Evolutionary conservation across 140 eudicot species (phyloP).

Genomic region (Ambrosia hybrid): DNA sequence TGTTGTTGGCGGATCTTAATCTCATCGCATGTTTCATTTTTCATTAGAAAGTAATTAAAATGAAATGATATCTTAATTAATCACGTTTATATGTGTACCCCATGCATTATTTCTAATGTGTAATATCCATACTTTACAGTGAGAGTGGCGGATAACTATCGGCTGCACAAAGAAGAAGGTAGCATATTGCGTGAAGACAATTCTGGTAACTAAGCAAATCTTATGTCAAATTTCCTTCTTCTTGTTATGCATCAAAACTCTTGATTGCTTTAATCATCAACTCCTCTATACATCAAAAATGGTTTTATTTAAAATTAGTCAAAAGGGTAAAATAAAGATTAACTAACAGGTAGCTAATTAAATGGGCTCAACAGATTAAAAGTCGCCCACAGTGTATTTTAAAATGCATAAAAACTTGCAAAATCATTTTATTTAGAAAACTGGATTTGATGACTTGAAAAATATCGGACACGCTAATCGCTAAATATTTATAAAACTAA

Average conservation of each 20-base stretch:
- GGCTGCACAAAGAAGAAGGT: constrained; percentile 42
- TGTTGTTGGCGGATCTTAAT: too few relatives aligned
- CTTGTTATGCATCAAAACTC: constrained; percentile 9
- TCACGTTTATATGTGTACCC: constrained; percentile 2
- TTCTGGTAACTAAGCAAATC: constrained; percentile 26
- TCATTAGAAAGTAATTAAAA: constrained; percentile 4
- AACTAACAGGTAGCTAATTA: background rate
- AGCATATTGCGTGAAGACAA: constrained; percentile 36
- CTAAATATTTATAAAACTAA: background rate
- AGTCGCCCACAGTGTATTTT: background rate
- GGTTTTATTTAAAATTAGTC: background rate
- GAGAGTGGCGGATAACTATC: constrained; percentile 46
- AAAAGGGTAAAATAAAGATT: background rate
- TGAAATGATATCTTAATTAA: background rate
- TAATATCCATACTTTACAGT: constrained; percentile 30
- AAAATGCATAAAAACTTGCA: background rate
- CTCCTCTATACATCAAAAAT: background rate
- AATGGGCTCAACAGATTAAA: background rate
- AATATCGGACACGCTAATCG: background rate
- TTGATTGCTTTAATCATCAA: background rate
- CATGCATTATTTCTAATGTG: constrained; percentile 18
- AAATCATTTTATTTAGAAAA: background rate
- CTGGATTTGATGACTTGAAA: background rate
- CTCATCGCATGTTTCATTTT: background rate
- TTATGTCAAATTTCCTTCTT: constrained; percentile 4